These are phyloP conservation scores for Colletotrichum eremochloae DNA, from an alignment of 2,329 filamentous ascomycete species.

Conservation along the genomic window DNA sequence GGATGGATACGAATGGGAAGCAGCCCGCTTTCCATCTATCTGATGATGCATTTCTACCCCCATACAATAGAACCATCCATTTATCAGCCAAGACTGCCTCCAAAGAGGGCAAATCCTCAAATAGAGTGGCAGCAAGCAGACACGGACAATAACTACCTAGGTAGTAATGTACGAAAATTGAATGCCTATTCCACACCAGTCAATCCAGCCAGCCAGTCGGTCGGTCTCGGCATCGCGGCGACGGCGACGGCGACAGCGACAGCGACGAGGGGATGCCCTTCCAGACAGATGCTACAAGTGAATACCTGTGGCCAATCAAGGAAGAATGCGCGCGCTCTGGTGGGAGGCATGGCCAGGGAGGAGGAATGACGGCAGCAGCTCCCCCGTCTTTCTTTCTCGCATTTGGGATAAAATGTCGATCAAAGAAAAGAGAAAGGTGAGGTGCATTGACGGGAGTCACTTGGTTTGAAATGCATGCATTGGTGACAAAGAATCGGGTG, in stretches of 20 bases:
- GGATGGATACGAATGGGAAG: neutral
- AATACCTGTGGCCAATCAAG: conserved; percentile 2
- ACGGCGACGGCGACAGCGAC: neutral
- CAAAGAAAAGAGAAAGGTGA: neutral
- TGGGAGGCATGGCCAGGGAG: conserved; percentile 29
- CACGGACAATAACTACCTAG: too few relatives aligned
- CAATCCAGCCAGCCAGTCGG: neutral
- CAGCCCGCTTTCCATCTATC: neutral
- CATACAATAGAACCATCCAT: too few relatives aligned
- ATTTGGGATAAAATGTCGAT: neutral
- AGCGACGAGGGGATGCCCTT: neutral
- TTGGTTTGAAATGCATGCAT: neutral
- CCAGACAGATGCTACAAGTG: too few relatives aligned
- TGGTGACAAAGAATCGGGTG: neutral
- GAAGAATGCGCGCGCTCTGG: neutral
- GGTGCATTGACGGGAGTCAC: neutral
- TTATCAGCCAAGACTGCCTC: too few relatives aligned
- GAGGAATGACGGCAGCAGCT: too few relatives aligned
- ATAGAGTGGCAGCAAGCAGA: conserved; percentile 5
- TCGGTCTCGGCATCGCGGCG: conserved; percentile 15
- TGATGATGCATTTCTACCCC: neutral
- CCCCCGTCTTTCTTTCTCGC: too few relatives aligned
- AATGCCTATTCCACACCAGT: neutral
- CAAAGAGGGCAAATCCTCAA: neutral
- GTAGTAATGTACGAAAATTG: neutral